phyloP scores from a whole-genome alignment of 2,329 filamentous ascomycete species.

The Monilinia aucupariae region DNA sequence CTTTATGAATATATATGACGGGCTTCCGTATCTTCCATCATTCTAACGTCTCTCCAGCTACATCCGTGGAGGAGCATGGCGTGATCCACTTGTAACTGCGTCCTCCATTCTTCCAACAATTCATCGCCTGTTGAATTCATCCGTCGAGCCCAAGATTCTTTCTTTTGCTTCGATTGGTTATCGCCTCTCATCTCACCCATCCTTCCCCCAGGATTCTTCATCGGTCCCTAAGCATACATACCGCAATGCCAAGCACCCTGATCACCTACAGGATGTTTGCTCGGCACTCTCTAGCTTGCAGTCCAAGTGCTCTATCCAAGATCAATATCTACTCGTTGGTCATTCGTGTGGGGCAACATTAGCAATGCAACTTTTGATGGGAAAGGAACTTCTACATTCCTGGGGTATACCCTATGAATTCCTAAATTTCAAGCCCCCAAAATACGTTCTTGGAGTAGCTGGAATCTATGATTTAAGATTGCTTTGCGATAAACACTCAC shows the following conservation, averaged over 20 bases:
- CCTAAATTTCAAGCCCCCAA: conserved; percentile 1
- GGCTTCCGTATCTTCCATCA: not conserved
- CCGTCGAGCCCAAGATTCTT: conserved; percentile 40
- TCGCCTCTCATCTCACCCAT: conserved; percentile 53
- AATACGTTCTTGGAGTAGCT: conserved; percentile 43
- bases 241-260: conserved; percentile 51
- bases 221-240: conserved; percentile 14
- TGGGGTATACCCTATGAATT: not conserved
- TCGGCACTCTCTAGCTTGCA: conserved; percentile 47
- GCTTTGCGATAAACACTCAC: conserved; percentile 21
- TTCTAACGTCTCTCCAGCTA: conserved; percentile 19
- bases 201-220: conserved; percentile 37
- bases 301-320: conserved; percentile 40
- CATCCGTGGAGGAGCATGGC: conserved; percentile 60
- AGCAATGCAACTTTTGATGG: conserved; percentile 45
- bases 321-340: conserved; percentile 51
- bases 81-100: conserved; percentile 49
- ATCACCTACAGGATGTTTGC: conserved; percentile 54
- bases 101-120: conserved; percentile 44
- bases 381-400: conserved; percentile 2
- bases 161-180: conserved; percentile 62
- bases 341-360: conserved; percentile 62
- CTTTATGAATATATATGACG: not conserved
- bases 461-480: conserved; percentile 59
- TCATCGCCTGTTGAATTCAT: conserved; percentile 37